These are phyloP conservation scores for Syzygium grande DNA, from an alignment of 345 rosid species.

Conservation along the genomic window DNA sequence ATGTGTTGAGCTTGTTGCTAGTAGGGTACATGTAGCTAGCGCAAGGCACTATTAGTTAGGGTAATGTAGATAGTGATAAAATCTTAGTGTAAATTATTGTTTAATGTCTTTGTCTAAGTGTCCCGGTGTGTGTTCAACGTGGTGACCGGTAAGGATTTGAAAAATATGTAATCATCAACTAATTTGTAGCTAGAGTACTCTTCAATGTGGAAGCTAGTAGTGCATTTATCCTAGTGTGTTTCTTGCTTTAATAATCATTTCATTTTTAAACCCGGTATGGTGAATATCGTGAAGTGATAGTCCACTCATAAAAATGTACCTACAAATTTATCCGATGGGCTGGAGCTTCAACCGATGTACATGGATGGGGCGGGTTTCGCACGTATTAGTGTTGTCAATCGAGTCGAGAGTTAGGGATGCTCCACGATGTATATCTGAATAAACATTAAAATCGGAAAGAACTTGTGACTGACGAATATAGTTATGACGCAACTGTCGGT, in stretches of 20 bases:
- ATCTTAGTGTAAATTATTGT: not conserved
- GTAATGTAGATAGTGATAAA: not conserved
- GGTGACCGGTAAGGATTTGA: not conserved
- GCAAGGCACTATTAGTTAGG: not conserved
- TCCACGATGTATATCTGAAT: not conserved
- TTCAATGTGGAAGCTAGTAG: not conserved
- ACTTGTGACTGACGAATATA: not conserved
- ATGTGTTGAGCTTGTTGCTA: not conserved
- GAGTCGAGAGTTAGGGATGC: not conserved
- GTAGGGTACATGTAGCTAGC: not conserved
- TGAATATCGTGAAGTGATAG: not conserved
- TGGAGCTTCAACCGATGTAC: not conserved
- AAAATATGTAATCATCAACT: not conserved
- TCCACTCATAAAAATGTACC: not conserved
- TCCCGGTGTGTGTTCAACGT: not conserved
- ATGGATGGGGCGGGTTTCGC: not conserved
- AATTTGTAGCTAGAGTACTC: not conserved
- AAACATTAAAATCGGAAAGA: not conserved
- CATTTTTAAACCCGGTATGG: not conserved
- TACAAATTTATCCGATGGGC: not conserved
- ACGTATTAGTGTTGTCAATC: not conserved
- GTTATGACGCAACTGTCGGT: not conserved
- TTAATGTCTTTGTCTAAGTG: not conserved
- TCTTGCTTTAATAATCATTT: not conserved
- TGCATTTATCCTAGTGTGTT: not conserved